These are phyloP conservation scores for Suillus variegatus DNA, from an alignment of 768 basidiomycete species.

Conservation along the genomic window DNA sequence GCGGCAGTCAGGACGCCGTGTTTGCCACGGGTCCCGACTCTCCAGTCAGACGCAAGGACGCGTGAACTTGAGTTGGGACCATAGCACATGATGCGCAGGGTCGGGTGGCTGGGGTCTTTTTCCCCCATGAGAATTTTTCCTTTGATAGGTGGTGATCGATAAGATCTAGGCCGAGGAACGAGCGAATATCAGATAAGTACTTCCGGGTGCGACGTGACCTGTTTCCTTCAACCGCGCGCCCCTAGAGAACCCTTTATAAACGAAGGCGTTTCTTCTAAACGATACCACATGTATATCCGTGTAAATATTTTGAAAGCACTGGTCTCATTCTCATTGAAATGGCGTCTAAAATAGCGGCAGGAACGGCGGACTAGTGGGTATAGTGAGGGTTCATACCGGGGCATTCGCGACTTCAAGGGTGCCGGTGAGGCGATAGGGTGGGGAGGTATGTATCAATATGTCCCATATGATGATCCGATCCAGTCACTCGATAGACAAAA, in stretches of 20 bases:
- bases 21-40: too few species aligned
- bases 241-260: neutral
- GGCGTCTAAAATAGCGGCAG: neutral
- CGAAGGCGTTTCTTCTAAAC: neutral
- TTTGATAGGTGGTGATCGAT: neutral
- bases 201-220: too few species aligned
- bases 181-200: too few species aligned
- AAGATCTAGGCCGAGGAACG: neutral
- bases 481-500: too few species aligned
- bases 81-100: neutral
- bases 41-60: too few species aligned
- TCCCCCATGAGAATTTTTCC: too few species aligned
- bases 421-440: too few species aligned
- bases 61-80: neutral
- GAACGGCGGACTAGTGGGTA: neutral
- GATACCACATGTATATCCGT: neutral
- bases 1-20: neutral
- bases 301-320: neutral
- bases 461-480: neutral
- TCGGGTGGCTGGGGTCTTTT: neutral
- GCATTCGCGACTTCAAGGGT: neutral
- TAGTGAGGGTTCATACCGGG: neutral
- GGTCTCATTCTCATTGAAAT: neutral
- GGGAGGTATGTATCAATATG: neutral
- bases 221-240: too few species aligned